These are phyloP conservation scores for Annulohypoxylon bovei DNA, from an alignment of 495 filamentous ascomycete species.

Conservation along the genomic window DNA sequence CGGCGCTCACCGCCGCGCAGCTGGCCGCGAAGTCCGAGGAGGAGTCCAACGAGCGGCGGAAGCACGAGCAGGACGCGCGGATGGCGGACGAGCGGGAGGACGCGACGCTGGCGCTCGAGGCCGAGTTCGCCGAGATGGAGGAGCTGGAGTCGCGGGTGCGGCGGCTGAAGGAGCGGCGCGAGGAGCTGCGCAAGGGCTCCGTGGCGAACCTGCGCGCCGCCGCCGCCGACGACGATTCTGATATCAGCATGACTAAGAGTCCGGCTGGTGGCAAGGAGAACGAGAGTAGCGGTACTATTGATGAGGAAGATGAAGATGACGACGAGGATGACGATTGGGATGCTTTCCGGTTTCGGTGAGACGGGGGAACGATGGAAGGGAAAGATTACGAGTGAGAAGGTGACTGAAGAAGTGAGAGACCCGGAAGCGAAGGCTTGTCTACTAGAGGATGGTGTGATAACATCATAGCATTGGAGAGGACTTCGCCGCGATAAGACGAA, in stretches of 20 bases:
- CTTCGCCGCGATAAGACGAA: background rate
- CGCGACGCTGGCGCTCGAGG: slow-evolving; percentile 78
- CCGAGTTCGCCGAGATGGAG: slow-evolving; percentile 96
- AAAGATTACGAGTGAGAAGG: background rate
- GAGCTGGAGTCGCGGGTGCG: slow-evolving; percentile 82
- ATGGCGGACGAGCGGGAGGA: slow-evolving; percentile 83
- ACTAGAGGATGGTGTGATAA: background rate
- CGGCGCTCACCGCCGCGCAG: slow-evolving; percentile 75
- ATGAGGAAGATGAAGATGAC: slow-evolving; percentile 51
- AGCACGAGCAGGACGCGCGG: slow-evolving; percentile 67
- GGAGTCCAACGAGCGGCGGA: slow-evolving; percentile 64
- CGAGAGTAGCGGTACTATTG: slow-evolving; percentile 31
- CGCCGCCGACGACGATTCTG: slow-evolving; percentile 28
- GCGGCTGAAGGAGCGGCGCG: slow-evolving; percentile 75
- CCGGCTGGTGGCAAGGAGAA: slow-evolving; percentile 34
- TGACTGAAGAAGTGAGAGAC: background rate
- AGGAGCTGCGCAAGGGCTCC: slow-evolving; percentile 55
- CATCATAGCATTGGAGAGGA: background rate
- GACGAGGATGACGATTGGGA: slow-evolving; percentile 74
- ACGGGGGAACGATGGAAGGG: background rate
- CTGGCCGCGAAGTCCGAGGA: slow-evolving; percentile 74
- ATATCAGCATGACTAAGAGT: slow-evolving; percentile 31
- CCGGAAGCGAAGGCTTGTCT: background rate
- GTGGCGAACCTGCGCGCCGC: slow-evolving; percentile 48
- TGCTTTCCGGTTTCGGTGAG: slow-evolving; percentile 69